Base-by-base conservation (phyloP, 352 stramenopile genomes). In the Phytopythium montanum region DNA sequence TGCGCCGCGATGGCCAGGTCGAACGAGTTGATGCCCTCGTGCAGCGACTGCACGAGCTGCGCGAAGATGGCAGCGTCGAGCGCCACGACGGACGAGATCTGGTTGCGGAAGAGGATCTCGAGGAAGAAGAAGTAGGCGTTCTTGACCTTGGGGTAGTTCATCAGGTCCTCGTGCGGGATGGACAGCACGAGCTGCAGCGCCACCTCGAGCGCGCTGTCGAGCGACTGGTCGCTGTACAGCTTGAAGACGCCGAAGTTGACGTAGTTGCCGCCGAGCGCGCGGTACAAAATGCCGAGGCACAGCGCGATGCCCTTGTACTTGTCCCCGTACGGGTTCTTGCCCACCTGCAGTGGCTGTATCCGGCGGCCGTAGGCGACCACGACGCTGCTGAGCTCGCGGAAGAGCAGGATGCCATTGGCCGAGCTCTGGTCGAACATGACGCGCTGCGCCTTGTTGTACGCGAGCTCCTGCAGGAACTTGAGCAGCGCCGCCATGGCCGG, bases 231-330 rank as follows among this genome's bases (percentile, higher is more conserved):
- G 64, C 98, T 98, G 79, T 99, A 99, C 41, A 99, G 77, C 68
- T 97, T 93, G 76, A 99, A 99, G 25, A 99, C 97, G 57, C 97
- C 97, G 73, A 99, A 99, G 70, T 98, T 99, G 54, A 99, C 96
- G 70, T 99, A 99, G 65, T 98, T 98, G 26, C 97, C 97, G 53
- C 85, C 85, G 26, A 95, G 61, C 14, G 83, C 81, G 34, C 85
- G 81, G 60, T 92, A 95, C 25, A 95, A 60, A 56, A 99, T 95
- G 62, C 90, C 89, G 16, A 99, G 67, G 58, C 92, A 96, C 25
- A 99, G 73, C 21, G 93, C 85, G 62, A 99, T 96, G n/a, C 92
- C 93, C 74, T 99, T 99, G 87, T 99, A 99, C 73, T 97, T 98
- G 59, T 97, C 86, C 42, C 93, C 91, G 77, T 99, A 99, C 56